Conservation (phyloP, 2,329 filamentous ascomycete species). For the Knoxdaviesia capensis region DNA sequence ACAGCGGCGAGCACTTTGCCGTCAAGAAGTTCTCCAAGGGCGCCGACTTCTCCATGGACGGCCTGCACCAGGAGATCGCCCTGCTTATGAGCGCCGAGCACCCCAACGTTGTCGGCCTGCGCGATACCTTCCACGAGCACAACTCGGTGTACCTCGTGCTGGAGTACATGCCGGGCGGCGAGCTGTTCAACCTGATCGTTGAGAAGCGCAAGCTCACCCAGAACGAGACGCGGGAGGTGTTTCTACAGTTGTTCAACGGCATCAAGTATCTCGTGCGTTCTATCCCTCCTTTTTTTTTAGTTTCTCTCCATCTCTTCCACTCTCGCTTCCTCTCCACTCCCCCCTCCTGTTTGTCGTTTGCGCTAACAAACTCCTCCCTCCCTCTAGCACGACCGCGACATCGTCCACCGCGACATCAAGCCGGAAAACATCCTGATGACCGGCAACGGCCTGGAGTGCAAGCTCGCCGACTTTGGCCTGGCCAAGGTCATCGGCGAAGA, state of each 20-base stretch:
- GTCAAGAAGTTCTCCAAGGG: constrained; percentile 89
- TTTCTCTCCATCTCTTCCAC: no score
- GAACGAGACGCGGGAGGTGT: constrained; percentile 66
- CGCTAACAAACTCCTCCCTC: background rate
- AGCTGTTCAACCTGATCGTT: constrained; percentile 90
- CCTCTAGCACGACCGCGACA: constrained; percentile 75
- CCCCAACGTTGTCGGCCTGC: constrained; percentile 77
- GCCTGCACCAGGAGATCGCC: constrained; percentile 85
- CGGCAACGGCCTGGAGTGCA: constrained; percentile 69
- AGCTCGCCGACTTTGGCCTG: constrained; percentile 88
- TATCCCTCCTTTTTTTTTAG: background rate
- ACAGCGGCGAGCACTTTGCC: constrained; percentile 62
- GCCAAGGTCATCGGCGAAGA: constrained; percentile 98
- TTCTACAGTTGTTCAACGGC: constrained; percentile 78
- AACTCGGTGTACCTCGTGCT: constrained; percentile 82
- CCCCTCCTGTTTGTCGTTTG: background rate
- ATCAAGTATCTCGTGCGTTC: constrained; percentile 75
- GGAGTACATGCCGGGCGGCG: constrained; percentile 79
- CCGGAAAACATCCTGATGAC: constrained; percentile 86
- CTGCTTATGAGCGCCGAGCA: constrained; percentile 96
- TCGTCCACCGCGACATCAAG: constrained; percentile 95
- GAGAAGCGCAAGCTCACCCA: constrained; percentile 78
- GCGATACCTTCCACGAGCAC: constrained; percentile 83
- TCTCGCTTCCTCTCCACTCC: background rate
- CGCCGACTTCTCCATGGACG: constrained; percentile 24